Evolutionary conservation across 1,139 yeast species (phyloP).

Genomic region (Kodamaea fungicola): DNA sequence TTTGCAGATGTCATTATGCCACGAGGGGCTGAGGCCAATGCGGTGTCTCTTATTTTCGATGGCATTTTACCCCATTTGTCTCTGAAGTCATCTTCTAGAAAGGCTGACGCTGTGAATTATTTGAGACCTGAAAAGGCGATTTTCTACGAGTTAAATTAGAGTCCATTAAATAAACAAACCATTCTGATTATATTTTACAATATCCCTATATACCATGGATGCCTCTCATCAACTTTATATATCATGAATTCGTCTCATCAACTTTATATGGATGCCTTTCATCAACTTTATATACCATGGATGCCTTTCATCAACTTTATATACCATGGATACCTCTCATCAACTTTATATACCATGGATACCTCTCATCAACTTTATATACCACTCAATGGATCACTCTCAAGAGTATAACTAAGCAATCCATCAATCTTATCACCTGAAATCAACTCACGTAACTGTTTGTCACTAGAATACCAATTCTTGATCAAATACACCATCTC

Average conservation of each 20-base stretch:
- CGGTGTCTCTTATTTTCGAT: constrained; percentile 68
- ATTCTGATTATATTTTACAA: constrained; percentile 19
- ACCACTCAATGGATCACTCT: constrained; percentile 43
- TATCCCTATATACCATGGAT: constrained; percentile 1
- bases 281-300: too few species aligned
- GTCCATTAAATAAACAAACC: constrained; percentile 10
- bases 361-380: too few species aligned
- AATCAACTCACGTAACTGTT: constrained; percentile 56
- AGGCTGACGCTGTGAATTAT: constrained; percentile 11
- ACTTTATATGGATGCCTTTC: too few species aligned
- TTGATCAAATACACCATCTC: constrained; percentile 65
- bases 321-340: too few species aligned
- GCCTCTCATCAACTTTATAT: too few species aligned
- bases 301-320: too few species aligned
- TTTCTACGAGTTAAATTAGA: constrained; percentile 44
- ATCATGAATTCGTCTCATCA: too few species aligned
- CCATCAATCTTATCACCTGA: constrained; percentile 33
- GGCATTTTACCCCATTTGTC: constrained; percentile 48
- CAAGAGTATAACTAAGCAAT: constrained; percentile 37
- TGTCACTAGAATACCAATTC: constrained; percentile 63
- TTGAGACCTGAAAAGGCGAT: constrained; percentile 27
- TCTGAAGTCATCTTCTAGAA: constrained; percentile 2
- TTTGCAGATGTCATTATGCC: constrained; percentile 83
- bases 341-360: too few species aligned
- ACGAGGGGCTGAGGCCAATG: constrained; percentile 61